Conservation (phyloP, 2,329 filamentous ascomycete species). For the Trichophyton mentagrophytes region DNA sequence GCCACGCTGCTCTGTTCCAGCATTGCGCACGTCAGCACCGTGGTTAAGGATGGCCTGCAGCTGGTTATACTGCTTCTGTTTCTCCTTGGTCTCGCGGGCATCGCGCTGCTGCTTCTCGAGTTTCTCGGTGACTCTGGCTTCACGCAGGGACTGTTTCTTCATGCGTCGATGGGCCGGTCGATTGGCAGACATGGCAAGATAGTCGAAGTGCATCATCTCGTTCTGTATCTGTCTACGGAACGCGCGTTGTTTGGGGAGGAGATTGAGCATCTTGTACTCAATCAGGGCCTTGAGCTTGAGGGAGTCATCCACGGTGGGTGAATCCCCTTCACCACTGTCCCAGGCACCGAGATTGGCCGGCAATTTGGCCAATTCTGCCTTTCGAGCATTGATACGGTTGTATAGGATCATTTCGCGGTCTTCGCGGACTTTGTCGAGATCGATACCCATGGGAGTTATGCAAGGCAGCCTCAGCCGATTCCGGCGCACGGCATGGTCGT, state of each 20-base stretch:
- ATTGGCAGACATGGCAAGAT: conserved; percentile 93
- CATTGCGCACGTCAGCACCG: conserved; percentile 60
- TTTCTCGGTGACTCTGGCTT: conserved; percentile 95
- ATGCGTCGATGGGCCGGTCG: conserved; percentile 78
- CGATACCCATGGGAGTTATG: conserved; percentile 76
- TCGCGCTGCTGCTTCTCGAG: conserved; percentile 98
- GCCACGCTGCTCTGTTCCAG: conserved; percentile 52
- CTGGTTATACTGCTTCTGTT: conserved; percentile 93
- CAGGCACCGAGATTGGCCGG: conserved; percentile 78
- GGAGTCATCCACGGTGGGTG: conserved; percentile 57
- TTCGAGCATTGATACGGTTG: conserved; percentile 77
- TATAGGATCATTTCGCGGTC: conserved; percentile 81
- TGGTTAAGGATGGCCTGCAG: conserved; percentile 76
- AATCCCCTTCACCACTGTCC: conserved; percentile 60
- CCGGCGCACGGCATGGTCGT: conserved; percentile 61
- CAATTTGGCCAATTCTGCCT: conserved; percentile 68
- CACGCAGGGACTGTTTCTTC: conserved; percentile 93
- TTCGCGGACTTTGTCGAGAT: conserved; percentile 71
- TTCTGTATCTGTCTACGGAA: conserved; percentile 77
- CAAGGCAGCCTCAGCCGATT: conserved; percentile 73
- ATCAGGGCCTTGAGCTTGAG: conserved; percentile 84
- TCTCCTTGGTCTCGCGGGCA: conserved; percentile 87
- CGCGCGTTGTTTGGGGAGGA: conserved; percentile 79
- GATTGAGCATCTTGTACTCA: conserved; percentile 79
- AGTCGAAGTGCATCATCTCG: conserved; percentile 91